Conservation (phyloP, 495 filamentous ascomycete species). For the Aspergillus saccharolyticus region DNA sequence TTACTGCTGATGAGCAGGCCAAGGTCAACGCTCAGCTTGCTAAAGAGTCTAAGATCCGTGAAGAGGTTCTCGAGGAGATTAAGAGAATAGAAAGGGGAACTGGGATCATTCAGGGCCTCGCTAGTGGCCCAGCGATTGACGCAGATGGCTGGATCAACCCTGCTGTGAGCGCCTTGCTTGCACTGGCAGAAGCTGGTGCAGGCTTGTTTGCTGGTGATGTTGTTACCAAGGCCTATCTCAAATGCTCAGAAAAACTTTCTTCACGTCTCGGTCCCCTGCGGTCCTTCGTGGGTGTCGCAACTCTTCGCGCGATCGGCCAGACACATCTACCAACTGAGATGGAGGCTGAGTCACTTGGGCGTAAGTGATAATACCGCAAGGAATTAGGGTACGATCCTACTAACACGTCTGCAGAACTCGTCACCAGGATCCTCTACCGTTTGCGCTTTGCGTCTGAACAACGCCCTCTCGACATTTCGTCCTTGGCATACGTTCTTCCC, state of each 20-base stretch:
- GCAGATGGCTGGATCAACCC: constrained; percentile 80
- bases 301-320: constrained; percentile 69
- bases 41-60: constrained; percentile 77
- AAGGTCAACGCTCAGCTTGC: constrained; percentile 88
- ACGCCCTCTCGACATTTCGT: constrained; percentile 78
- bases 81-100: constrained; percentile 70
- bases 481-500: constrained; percentile 81
- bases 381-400: background rate
- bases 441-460: constrained; percentile 88
- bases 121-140: constrained; percentile 78
- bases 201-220: constrained; percentile 72
- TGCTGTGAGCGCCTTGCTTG: constrained; percentile 64
- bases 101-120: constrained; percentile 76
- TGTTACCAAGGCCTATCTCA: constrained; percentile 74
- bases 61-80: constrained; percentile 60
- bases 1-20: constrained; percentile 78
- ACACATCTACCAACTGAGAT: constrained; percentile 65
- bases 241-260: constrained; percentile 67
- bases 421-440: constrained; percentile 86
- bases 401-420: constrained; percentile 49
- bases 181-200: constrained; percentile 70
- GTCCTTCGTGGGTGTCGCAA: constrained; percentile 81
- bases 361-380: constrained; percentile 17
- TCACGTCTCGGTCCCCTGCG: constrained; percentile 69
- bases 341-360: constrained; percentile 70